phyloP scores from a whole-genome alignment of 1,284 basidiomycete species.

The Taiwanofungus camphoratus region DNA sequence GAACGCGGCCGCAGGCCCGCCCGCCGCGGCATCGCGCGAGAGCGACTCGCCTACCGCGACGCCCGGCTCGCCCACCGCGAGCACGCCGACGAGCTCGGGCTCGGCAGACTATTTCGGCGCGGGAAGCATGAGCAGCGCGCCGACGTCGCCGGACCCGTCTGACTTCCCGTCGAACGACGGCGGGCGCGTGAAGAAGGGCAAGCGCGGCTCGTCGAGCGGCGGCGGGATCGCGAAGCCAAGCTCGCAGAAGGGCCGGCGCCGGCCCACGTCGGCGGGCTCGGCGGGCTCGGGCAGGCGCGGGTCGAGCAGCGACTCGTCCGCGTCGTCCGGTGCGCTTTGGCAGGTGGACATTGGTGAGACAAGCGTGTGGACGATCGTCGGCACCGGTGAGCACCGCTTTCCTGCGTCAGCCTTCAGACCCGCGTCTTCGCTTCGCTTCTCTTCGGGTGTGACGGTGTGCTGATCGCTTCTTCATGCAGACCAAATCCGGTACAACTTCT shows the following conservation, averaged over 20 bases:
- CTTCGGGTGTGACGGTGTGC: constrained; percentile 1
- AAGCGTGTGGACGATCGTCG: constrained; percentile 91
- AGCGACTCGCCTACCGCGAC: constrained; percentile 51
- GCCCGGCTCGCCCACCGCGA: constrained; percentile 62
- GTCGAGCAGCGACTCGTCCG: constrained; percentile 56
- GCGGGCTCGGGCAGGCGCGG: constrained; percentile 59
- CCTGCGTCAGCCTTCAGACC: neutral
- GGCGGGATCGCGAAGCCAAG: constrained; percentile 59
- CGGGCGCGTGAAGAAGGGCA: constrained; percentile 71
- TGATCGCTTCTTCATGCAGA: constrained; percentile 36
- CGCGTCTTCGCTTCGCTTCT: constrained; percentile 5
- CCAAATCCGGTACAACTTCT: constrained; percentile 88
- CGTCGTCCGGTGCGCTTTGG: constrained; percentile 77
- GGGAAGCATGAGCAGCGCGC: constrained; percentile 48
- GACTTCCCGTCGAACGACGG: constrained; percentile 75
- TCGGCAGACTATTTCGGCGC: constrained; percentile 64
- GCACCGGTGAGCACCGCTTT: constrained; percentile 55
- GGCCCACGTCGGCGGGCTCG: constrained; percentile 71
- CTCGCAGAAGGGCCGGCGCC: constrained; percentile 56
- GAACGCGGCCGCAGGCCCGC: constrained; percentile 32
- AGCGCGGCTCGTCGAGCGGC: constrained; percentile 69
- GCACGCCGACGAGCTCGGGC: constrained; percentile 46
- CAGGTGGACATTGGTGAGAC: constrained; percentile 85
- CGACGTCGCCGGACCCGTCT: constrained; percentile 62
- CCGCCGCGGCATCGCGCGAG: constrained; percentile 35